Percentiles rank a stretch among this genome's conserved stretches.
These are phyloP conservation scores for Leishmania guyanensis DNA, from an alignment of 208 protist species.

Conservation along the genomic window DNA sequence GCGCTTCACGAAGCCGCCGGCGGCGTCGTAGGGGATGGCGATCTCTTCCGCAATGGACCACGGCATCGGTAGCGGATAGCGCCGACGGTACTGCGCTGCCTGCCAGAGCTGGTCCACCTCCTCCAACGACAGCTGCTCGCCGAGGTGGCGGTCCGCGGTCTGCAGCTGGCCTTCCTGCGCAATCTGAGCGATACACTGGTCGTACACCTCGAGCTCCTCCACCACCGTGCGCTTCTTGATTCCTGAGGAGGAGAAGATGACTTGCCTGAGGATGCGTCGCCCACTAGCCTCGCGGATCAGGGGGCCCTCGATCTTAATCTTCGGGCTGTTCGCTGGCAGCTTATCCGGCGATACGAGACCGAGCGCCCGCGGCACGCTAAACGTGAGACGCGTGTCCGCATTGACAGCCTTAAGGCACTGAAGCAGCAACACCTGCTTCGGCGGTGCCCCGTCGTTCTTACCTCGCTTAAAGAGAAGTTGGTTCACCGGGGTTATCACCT, in stretches of 20 bases:
- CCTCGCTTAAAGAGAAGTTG: slow-evolving; percentile 35
- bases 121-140: slow-evolving; percentile 67
- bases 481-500: slow-evolving; percentile 18
- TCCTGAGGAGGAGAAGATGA: slow-evolving; percentile 57
- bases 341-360: slow-evolving; percentile 68
- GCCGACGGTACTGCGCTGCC: slow-evolving; percentile 47
- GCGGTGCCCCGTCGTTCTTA: slow-evolving; percentile 52
- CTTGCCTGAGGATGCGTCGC: slow-evolving; percentile 63
- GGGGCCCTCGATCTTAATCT: slow-evolving; percentile 80
- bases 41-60: slow-evolving; percentile 51
- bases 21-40: slow-evolving; percentile 68
- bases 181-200: slow-evolving; percentile 35
- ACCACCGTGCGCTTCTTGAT: slow-evolving; percentile 66
- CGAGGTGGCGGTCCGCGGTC: slow-evolving; percentile 42
- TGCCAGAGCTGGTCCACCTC: slow-evolving; percentile 81
- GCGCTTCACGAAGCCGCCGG: slow-evolving; percentile 63
- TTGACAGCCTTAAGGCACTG: slow-evolving; percentile 58
- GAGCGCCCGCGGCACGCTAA: slow-evolving; percentile 56
- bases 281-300: slow-evolving; percentile 42
- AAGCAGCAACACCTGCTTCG: slow-evolving; percentile 73
- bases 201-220: slow-evolving; percentile 80
- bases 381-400: slow-evolving; percentile 50
- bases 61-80: slow-evolving; percentile 52
- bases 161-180: slow-evolving; percentile 42
- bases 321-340: slow-evolving; percentile 67